Base-by-base conservation (phyloP, 108 stramenopile genomes). In the Cyclotella baltica region DNA sequence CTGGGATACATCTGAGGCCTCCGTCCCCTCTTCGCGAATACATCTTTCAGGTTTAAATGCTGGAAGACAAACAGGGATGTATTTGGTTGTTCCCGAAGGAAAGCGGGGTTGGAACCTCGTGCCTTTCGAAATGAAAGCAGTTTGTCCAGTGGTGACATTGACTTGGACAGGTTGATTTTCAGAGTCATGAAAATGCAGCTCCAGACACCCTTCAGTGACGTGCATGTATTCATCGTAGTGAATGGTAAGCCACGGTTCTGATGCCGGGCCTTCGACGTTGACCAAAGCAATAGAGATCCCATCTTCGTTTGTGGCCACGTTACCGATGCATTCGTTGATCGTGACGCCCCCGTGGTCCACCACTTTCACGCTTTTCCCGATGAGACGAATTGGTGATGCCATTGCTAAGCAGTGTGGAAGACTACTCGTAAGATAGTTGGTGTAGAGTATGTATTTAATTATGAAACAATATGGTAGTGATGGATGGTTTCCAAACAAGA, bases 31-130 rank as follows among this genome's bases (percentile, higher is more conserved):
- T 66, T 92, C 91, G 18, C 93, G 75, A 19, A 77, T 48, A 66
- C 93, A 94, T 13, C 88, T 77, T 27, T 88, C 88, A 35, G 93
- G 93, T 31, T 55, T 34, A 70, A 94, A 94, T 9, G 93, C 93
- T 3, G 93, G 93, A 31, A 83, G 35, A 61, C 93, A 94, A 27
- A 94, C 74, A 15, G 93, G 90, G 56, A 92, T 85, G 68, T 94
- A 94, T 50, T 83, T 80, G 58, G 90, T 87, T 55, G 59, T 79
- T 2, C 72, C 83, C 27, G 56, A 72, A 4, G 91, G 88, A 67
- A 94, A 92, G 31, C 73, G 70, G 40, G 91, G 91, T 27, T 78
- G 80, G 62, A 94, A 90, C 35, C 90, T 78, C 50, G 84, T 82
- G n/a, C 91, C 91, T 51, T 87, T 88, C 5, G 66, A 64, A 40